phyloP scores from a whole-genome alignment of 164 flowering plant species.

The Magnolia changhungtana region DNA sequence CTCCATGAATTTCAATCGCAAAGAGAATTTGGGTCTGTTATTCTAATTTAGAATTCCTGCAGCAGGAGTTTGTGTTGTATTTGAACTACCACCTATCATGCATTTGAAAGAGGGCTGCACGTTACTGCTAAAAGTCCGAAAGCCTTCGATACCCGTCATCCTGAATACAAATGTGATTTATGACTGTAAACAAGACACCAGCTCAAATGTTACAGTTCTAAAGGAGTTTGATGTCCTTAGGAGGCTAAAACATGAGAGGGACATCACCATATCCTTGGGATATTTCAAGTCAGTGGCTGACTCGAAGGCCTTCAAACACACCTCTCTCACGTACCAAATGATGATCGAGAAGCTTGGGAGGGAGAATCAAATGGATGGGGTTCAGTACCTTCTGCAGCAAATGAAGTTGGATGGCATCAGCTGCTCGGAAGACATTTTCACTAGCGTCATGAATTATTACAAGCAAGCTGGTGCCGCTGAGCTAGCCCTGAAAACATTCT shows the following conservation, averaged over 20 bases:
- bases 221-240: constrained; percentile 46
- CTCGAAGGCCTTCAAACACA: constrained; percentile 56
- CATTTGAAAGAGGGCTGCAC: constrained; percentile 62
- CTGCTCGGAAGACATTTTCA: constrained; percentile 60
- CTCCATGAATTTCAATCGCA: background rate
- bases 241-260: constrained; percentile 39
- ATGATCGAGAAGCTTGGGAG: constrained; percentile 74
- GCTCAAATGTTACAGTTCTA: constrained; percentile 10
- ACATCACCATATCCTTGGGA: constrained; percentile 47
- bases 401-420: constrained; percentile 70
- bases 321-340: constrained; percentile 50
- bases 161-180: constrained; percentile 40
- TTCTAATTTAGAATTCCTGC: background rate
- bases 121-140: constrained; percentile 46
- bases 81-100: constrained; percentile 24
- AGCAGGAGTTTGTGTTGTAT: background rate
- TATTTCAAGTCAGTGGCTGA: constrained; percentile 60
- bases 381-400: constrained; percentile 74
- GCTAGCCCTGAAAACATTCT: constrained; percentile 71
- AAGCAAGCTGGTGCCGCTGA: constrained; percentile 46
- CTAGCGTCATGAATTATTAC: constrained; percentile 51
- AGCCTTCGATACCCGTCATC: constrained; percentile 48
- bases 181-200: constrained; percentile 12
- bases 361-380: constrained; percentile 44
- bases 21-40: background rate